Percentiles rank a stretch among this genome's conserved stretches.
Conservation (phyloP, 2,329 filamentous ascomycete species). For the Alternaria triticina region DNA sequence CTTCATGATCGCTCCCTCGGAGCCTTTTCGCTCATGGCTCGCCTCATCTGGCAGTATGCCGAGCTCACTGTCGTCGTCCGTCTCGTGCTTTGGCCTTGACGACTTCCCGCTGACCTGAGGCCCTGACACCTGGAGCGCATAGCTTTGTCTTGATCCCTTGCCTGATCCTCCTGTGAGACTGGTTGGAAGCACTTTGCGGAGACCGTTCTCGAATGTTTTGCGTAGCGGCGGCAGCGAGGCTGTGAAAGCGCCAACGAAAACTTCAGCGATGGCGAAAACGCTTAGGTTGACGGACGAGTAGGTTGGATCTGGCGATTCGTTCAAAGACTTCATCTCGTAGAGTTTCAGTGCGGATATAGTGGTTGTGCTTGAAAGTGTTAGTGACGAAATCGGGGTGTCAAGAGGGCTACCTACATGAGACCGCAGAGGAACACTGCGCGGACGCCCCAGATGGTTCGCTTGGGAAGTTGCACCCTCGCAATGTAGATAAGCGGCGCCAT, state of each 20-base stretch:
- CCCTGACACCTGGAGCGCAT: constrained; percentile 18
- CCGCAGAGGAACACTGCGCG: constrained; percentile 34
- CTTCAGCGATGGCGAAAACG: constrained; percentile 32
- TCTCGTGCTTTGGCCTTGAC: constrained; percentile 8
- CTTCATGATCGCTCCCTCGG: constrained; percentile 16
- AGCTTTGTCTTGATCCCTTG: constrained; percentile 22
- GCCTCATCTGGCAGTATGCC: constrained; percentile 19
- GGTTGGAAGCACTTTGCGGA: constrained; percentile 27
- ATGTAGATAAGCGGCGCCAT: constrained; percentile 32
- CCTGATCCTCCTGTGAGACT: constrained; percentile 21
- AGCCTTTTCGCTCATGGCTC: neutral
- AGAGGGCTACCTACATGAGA: constrained; percentile 24
- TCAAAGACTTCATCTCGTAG: constrained; percentile 31
- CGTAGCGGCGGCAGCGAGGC: constrained; percentile 35
- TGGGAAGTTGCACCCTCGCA: constrained; percentile 29
- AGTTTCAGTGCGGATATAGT: constrained; percentile 35
- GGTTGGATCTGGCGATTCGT: constrained; percentile 27
- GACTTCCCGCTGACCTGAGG: constrained; percentile 10
- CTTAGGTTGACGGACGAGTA: constrained; percentile 32
- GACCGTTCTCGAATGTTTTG: constrained; percentile 31
- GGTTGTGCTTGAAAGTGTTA: constrained; percentile 24
- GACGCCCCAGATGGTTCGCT: constrained; percentile 35
- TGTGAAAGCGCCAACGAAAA: constrained; percentile 35
- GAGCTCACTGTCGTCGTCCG: constrained; percentile 24
- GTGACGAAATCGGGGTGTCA: neutral